phyloP scores from a whole-genome alignment of 257 asterid genomes.

The Solanum neorickii region DNA sequence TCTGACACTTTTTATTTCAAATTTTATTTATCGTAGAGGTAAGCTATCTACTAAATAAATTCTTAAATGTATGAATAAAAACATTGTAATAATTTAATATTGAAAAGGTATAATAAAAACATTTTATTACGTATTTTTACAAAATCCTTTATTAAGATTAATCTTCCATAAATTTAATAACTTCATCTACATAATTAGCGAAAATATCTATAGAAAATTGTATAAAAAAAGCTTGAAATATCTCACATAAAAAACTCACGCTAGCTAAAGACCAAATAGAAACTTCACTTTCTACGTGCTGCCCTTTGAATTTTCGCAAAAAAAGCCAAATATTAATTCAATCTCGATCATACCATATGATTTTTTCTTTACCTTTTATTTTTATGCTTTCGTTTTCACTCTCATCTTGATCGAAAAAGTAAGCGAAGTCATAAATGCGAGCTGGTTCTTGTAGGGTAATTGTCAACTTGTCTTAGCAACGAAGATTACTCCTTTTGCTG shows the following conservation, averaged over 20 bases:
- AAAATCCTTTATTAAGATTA: no score
- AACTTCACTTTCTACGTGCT: neutral
- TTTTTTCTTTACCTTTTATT: neutral
- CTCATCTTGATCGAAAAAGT: neutral
- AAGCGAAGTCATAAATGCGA: neutral
- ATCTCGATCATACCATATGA: neutral
- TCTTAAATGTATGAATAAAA: no score
- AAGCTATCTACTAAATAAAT: no score
- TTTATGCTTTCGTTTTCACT: neutral
- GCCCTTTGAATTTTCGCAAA: neutral
- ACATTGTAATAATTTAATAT: no score
- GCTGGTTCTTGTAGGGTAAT: neutral
- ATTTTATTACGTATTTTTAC: neutral
- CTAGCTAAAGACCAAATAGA: neutral
- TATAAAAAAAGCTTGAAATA: neutral
- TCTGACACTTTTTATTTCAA: neutral
- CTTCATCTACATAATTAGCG: neutral
- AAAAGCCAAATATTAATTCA: neutral
- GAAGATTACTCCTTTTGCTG: neutral
- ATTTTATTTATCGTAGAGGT: neutral
- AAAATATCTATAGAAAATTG: neutral
- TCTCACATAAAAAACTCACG: neutral
- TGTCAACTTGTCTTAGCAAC: neutral
- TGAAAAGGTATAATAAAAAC: rapidly evolving
- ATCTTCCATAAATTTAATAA: neutral